Evolutionary conservation across 208 protist species (phyloP).

Genomic region (Crithidia acanthocephali): DNA sequence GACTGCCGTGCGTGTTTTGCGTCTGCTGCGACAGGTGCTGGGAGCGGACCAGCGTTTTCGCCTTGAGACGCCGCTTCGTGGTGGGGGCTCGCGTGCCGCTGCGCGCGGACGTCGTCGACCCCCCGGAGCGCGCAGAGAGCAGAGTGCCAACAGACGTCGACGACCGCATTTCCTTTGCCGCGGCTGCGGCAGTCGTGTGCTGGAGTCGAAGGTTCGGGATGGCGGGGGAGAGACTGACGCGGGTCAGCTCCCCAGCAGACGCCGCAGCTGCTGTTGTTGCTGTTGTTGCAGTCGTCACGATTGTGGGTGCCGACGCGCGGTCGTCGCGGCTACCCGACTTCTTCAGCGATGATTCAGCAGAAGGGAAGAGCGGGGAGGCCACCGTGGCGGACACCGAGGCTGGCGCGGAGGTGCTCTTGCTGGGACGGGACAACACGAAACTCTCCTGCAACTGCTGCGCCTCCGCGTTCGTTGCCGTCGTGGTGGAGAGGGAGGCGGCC

Average conservation of each 20-base stretch:
- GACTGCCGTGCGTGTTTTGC: no score
- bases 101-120: neutral
- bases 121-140: neutral
- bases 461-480: neutral
- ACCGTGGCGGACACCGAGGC: neutral
- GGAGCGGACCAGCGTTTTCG: conserved; percentile 1
- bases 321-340: no score
- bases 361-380: neutral
- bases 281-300: neutral
- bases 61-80: conserved; percentile 11
- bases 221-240: conserved; percentile 1
- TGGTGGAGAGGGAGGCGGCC: no score
- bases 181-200: neutral
- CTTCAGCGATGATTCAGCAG: neutral
- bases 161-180: neutral
- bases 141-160: neutral
- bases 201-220: neutral
- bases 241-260: neutral
- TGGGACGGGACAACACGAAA: neutral
- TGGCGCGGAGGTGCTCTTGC: neutral
- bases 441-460: neutral
- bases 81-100: neutral
- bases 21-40: neutral
- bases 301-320: no score
- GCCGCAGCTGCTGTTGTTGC: neutral